Conservation (phyloP, 768 basidiomycete species). For the Crassisporium funariophilum region DNA sequence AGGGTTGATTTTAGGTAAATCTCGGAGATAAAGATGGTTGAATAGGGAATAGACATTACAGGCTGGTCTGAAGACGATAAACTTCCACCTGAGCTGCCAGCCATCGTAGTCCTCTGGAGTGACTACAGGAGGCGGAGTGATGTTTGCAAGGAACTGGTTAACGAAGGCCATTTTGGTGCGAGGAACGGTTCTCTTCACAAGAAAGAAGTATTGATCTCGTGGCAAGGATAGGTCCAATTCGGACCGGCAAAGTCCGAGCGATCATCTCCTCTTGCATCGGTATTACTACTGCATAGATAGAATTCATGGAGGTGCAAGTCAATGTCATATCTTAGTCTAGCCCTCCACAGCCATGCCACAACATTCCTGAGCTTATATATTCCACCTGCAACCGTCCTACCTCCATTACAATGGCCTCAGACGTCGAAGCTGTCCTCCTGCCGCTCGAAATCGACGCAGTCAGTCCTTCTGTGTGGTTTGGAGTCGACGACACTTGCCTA, state of each 20-base stretch:
- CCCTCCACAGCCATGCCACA: no score
- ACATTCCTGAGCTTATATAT: not conserved
- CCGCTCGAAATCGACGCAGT: constrained; percentile 22
- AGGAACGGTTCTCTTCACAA: not conserved
- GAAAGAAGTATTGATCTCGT: no score
- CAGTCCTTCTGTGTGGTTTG: constrained; percentile 5
- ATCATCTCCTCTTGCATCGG: constrained; percentile 7
- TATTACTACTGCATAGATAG: no score
- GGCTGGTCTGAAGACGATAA: constrained; percentile 81
- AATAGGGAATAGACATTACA: constrained; percentile 40
- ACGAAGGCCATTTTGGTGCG: constrained; percentile 27
- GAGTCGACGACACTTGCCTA: constrained; percentile 3
- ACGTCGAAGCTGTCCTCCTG: constrained; percentile 12
- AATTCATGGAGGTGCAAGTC: no score
- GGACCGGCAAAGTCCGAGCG: constrained; percentile 14
- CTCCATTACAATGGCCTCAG: constrained; percentile 16
- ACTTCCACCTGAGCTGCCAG: constrained; percentile 70
- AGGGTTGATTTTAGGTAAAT: constrained; percentile 2
- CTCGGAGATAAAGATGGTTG: not conserved
- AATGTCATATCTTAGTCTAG: no score
- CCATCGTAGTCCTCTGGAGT: constrained; percentile 70
- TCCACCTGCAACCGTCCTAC: constrained; percentile 4
- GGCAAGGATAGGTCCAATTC: not conserved
- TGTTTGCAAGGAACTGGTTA: constrained; percentile 33
- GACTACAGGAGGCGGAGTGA: constrained; percentile 62